Conservation (phyloP, 1,284 basidiomycete genomes). For the Pascua guehoae region DNA sequence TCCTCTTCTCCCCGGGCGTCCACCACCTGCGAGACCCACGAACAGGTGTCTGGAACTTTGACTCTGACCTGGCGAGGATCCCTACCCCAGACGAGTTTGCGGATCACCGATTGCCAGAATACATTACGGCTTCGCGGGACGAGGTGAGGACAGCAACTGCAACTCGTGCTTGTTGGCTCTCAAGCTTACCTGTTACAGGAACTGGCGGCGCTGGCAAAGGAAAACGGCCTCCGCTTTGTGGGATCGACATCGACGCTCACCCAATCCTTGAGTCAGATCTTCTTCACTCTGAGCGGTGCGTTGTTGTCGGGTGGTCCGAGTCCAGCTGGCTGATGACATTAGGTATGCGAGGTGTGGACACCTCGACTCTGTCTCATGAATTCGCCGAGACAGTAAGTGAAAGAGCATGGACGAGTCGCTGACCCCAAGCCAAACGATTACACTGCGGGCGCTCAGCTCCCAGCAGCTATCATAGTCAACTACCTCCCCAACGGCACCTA, state of each 20-base stretch:
- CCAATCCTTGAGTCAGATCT: slow-evolving; percentile 78
- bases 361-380: slow-evolving; percentile 56
- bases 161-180: too few species aligned
- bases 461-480: slow-evolving; percentile 66
- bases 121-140: slow-evolving; percentile 75
- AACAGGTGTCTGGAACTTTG: slow-evolving; percentile 82
- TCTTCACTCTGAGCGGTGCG: slow-evolving; percentile 66
- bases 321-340: too few species aligned
- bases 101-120: slow-evolving; percentile 74
- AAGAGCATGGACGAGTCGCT: too few species aligned
- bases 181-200: too few species aligned
- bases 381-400: slow-evolving; percentile 51
- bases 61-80: slow-evolving; percentile 63
- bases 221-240: slow-evolving; percentile 56
- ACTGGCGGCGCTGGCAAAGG: too few species aligned
- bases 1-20: slow-evolving; percentile 87
- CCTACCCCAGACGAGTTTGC: slow-evolving; percentile 83
- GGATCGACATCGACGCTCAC: slow-evolving; percentile 93
- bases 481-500: slow-evolving; percentile 59
- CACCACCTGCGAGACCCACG: slow-evolving; percentile 85
- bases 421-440: slow-evolving; percentile 59
- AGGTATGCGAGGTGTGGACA: slow-evolving; percentile 57
- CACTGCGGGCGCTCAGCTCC: slow-evolving; percentile 75
- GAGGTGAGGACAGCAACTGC: slow-evolving; percentile 49
- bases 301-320: too few species aligned